phyloP scores from a whole-genome alignment of 2,329 filamentous ascomycete species.

The Fusarium sp. region DNA sequence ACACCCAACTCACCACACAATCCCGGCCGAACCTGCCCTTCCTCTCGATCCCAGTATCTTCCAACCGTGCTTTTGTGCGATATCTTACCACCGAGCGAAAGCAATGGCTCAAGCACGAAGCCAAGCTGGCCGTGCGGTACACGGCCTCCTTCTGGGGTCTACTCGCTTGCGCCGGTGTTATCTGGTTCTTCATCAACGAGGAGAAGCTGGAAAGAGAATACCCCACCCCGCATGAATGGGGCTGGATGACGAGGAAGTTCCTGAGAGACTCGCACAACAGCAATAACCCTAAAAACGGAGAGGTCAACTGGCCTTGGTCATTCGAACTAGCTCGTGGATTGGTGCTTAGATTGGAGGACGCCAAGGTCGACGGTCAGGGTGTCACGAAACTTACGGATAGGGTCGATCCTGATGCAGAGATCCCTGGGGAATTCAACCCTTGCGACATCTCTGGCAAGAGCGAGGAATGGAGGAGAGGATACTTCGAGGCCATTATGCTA shows the following conservation, averaged over 20 bases:
- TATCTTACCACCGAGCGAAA: constrained; percentile 83
- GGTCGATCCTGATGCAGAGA: constrained; percentile 75
- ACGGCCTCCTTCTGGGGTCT: constrained; percentile 73
- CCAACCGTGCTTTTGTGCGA: constrained; percentile 69
- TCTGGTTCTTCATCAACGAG: constrained; percentile 74
- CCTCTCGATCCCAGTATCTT: constrained; percentile 57
- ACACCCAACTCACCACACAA: constrained; percentile 46
- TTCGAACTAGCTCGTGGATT: constrained; percentile 69
- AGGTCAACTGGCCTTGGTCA: constrained; percentile 74
- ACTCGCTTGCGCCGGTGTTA: constrained; percentile 67
- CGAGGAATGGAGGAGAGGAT: constrained; percentile 86
- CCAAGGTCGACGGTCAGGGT: constrained; percentile 73
- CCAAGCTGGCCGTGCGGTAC: constrained; percentile 76
- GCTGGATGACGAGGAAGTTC: constrained; percentile 73
- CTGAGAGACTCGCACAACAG: constrained; percentile 73
- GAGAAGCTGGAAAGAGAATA: constrained; percentile 79
- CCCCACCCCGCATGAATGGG: constrained; percentile 87
- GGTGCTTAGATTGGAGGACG: constrained; percentile 76
- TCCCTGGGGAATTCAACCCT: constrained; percentile 70
- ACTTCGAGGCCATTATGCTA: constrained; percentile 84
- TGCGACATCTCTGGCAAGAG: constrained; percentile 79
- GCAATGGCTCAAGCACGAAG: constrained; percentile 75
- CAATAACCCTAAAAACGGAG: constrained; percentile 62
- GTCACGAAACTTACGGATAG: constrained; percentile 66
- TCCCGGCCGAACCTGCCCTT: constrained; percentile 58